phyloP scores from a whole-genome alignment of 75 land plant genomes.

The Picea sitchensis region DNA sequence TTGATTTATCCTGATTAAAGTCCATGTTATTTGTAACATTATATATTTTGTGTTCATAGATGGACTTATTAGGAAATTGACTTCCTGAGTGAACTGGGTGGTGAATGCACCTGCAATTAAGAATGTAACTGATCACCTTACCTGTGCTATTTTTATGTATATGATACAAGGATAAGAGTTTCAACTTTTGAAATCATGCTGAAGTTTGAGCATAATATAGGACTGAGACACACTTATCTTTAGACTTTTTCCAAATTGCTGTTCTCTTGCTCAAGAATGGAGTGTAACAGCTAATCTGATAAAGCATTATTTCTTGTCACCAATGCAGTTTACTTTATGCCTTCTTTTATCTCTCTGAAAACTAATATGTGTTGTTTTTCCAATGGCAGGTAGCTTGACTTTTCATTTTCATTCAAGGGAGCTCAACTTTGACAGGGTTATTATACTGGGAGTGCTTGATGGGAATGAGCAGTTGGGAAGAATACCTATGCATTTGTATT shows the following conservation, averaged over 20 bases:
- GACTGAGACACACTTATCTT: background rate
- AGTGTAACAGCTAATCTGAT: background rate
- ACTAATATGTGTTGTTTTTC: background rate
- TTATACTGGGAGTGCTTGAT: background rate
- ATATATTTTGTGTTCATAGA: no score
- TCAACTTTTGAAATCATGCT: background rate
- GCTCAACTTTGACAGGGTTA: background rate
- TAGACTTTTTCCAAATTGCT: background rate
- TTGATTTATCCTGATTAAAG: no score
- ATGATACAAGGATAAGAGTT: background rate
- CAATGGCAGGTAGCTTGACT: background rate
- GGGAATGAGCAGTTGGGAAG: background rate
- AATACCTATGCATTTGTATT: background rate
- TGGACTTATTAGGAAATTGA: background rate
- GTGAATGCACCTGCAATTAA: background rate
- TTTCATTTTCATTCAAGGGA: background rate
- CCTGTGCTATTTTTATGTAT: background rate
- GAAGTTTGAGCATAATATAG: background rate
- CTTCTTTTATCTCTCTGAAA: background rate
- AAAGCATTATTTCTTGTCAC: background rate
- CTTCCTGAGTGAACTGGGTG: background rate
- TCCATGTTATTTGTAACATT: no score
- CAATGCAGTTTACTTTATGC: background rate
- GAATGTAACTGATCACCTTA: background rate
- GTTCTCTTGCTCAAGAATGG: background rate